Conservation (phyloP, 2,329 filamentous ascomycete genomes). For the Aspergillus sergii region DNA sequence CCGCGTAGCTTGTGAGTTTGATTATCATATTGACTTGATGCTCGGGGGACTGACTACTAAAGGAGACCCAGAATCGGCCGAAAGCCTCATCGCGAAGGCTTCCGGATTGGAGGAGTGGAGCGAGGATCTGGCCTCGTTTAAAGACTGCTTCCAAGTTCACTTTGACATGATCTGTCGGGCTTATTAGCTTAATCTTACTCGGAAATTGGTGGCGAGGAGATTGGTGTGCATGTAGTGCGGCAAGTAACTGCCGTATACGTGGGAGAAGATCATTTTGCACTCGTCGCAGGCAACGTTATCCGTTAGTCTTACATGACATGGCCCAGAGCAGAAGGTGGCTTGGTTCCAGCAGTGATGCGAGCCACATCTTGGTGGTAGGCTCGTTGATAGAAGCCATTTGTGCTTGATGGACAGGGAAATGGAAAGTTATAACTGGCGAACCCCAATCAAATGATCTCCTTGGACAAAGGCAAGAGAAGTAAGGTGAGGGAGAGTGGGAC, state of each 20-base stretch:
- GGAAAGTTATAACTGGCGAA: neutral
- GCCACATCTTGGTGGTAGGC: constrained; percentile 18
- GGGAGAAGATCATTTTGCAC: neutral
- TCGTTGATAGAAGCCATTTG: constrained; percentile 8
- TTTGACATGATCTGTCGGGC: constrained; percentile 32
- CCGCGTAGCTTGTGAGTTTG: constrained; percentile 1
- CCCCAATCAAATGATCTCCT: neutral
- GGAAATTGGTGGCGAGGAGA: neutral
- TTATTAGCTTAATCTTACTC: constrained; percentile 12
- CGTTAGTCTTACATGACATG: constrained; percentile 30
- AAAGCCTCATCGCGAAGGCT: constrained; percentile 44
- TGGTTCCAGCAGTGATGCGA: constrained; percentile 27
- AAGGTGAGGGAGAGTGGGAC: no score
- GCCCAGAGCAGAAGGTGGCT: constrained; percentile 27
- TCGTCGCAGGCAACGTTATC: neutral
- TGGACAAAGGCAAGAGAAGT: neutral
- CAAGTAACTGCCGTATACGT: neutral
- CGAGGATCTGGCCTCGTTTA: constrained; percentile 35
- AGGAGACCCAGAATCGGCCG: constrained; percentile 44
- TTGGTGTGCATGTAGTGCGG: neutral
- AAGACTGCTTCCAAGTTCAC: constrained; percentile 38
- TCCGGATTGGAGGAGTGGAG: constrained; percentile 33
- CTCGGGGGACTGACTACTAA: constrained; percentile 33
- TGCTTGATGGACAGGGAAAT: neutral
- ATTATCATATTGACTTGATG: neutral